Conservation (phyloP, 345 rosid species). For the Gossypium rotundifolium region DNA sequence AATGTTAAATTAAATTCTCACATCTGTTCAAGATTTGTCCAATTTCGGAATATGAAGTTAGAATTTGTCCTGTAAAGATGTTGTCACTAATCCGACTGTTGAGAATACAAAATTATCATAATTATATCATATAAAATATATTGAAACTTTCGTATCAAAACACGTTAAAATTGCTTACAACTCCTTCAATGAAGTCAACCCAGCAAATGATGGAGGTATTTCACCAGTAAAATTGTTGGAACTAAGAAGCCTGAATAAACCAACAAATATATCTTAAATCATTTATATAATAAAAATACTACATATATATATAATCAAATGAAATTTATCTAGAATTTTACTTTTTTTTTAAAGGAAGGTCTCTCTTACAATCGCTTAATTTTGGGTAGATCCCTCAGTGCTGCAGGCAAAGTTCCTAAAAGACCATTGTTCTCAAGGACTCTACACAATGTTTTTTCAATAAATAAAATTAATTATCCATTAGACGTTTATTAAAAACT, state of each 20-base stretch:
- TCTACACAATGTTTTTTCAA: slow-evolving; percentile 7
- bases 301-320: neutral
- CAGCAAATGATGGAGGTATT: too few relatives aligned
- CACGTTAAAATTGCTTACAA: too few relatives aligned
- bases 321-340: neutral
- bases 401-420: slow-evolving; percentile 37
- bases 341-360: neutral
- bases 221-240: too few relatives aligned
- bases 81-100: slow-evolving; percentile 50
- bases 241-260: too few relatives aligned
- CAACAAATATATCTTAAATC: neutral
- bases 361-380: slow-evolving; percentile 49
- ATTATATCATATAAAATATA: neutral
- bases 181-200: too few relatives aligned
- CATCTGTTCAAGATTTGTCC: slow-evolving; percentile 35
- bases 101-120: neutral
- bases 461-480: neutral
- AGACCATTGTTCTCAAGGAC: slow-evolving; percentile 35
- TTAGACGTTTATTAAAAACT: neutral
- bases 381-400: slow-evolving; percentile 21
- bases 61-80: slow-evolving; percentile 42
- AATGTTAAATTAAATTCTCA: slow-evolving; percentile 21
- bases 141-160: too few relatives aligned
- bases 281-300: neutral
- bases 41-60: slow-evolving; percentile 33